These are phyloP conservation scores for Beverwykella pulmonaria DNA, from an alignment of 495 filamentous ascomycete species.

Conservation along the genomic window DNA sequence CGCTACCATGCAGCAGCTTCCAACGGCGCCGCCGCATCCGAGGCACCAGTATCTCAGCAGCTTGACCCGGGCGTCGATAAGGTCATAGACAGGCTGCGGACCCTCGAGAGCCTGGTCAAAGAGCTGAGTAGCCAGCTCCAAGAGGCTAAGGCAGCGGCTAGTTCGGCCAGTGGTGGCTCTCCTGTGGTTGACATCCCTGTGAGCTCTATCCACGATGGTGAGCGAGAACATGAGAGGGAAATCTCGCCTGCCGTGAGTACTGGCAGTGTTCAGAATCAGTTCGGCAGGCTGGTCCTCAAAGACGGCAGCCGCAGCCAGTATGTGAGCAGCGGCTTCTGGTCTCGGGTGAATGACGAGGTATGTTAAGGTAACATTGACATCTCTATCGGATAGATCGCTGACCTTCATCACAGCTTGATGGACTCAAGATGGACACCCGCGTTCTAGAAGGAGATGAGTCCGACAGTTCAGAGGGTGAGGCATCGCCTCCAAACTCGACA, in stretches of 20 bases:
- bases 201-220: slow-evolving; percentile 35
- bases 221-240: slow-evolving; percentile 10
- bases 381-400: slow-evolving; percentile 7
- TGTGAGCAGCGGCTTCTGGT: slow-evolving; percentile 58
- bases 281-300: slow-evolving; percentile 51
- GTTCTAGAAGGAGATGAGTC: slow-evolving; percentile 42
- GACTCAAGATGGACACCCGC: slow-evolving; percentile 48
- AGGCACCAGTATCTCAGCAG: slow-evolving; percentile 18
- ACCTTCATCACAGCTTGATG: slow-evolving; percentile 47
- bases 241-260: slow-evolving; percentile 14
- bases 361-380: background rate
- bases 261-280: slow-evolving; percentile 41
- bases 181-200: slow-evolving; percentile 16
- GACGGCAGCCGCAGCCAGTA: slow-evolving; percentile 52
- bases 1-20: slow-evolving; percentile 48
- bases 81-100: slow-evolving; percentile 57
- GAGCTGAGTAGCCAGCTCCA: slow-evolving; percentile 58
- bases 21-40: slow-evolving; percentile 34
- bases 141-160: slow-evolving; percentile 45
- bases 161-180: slow-evolving; percentile 26
- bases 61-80: slow-evolving; percentile 30
- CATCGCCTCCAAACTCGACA: slow-evolving; percentile 33
- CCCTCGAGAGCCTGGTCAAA: slow-evolving; percentile 59
- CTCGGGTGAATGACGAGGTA: slow-evolving; percentile 58
- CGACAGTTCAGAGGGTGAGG: slow-evolving; percentile 52